phyloP scores from a whole-genome alignment of 345 rosid genomes.

The Geranium rotundifolium region DNA sequence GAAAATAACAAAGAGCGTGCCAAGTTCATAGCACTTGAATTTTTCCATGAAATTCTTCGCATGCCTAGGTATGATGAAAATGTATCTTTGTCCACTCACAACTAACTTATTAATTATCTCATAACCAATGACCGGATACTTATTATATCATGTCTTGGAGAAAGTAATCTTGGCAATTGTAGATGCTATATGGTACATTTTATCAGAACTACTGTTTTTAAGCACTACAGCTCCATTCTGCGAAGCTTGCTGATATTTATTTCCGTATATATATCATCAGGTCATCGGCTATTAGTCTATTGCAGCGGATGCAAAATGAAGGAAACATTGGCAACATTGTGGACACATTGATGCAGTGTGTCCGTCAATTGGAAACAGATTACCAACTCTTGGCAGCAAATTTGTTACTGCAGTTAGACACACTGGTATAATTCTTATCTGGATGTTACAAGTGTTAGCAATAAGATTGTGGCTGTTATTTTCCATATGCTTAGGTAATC shows the following conservation, averaged over 20 bases:
- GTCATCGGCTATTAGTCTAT: conserved; percentile 46
- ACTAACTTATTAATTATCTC: no score
- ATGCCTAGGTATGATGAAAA: conserved; percentile 52
- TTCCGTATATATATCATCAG: conserved; percentile 27
- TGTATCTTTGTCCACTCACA: no score
- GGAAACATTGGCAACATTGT: conserved; percentile 36
- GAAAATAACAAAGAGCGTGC: conserved; percentile 45
- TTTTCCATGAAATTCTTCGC: conserved; percentile 62
- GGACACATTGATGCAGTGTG: conserved; percentile 32
- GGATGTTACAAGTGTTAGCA: background rate
- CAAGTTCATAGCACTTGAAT: conserved; percentile 43
- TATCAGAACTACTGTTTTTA: no score
- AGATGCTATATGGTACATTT: no score
- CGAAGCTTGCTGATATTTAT: background rate
- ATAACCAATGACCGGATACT: no score
- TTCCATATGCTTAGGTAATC: no score
- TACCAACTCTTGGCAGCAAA: conserved; percentile 60
- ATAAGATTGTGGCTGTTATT: background rate
- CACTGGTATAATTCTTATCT: conserved; percentile 28
- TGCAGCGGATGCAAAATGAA: conserved; percentile 51
- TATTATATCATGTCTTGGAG: no score
- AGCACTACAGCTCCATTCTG: no score
- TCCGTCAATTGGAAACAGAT: conserved; percentile 38
- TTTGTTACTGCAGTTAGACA: conserved; percentile 60
- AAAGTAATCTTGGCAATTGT: no score